Base-by-base conservation (phyloP, 2,329 filamentous ascomycete genomes). In the Monilinia aucupariae region DNA sequence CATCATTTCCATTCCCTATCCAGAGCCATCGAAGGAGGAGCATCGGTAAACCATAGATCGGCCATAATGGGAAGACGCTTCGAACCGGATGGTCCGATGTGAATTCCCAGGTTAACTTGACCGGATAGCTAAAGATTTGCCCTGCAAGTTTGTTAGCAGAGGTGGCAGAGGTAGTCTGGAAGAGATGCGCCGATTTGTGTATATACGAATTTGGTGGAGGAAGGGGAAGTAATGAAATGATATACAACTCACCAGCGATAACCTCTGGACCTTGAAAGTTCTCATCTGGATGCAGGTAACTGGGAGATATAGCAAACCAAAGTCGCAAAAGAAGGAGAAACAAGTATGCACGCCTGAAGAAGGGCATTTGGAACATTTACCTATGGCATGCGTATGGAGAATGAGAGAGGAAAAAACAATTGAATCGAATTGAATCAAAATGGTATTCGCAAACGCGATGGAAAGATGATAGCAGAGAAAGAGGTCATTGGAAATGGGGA, bases 231-330 rank as follows among this genome's bases (percentile, higher is more conserved):
- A 49, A 39, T 30, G 20, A 39, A 32, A 58, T 41, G 50, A 37
- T 51, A 3, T 55, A 45, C n/a, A 32, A 78, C 87, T 70, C 85
- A 97, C 93, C 93, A 73, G 93, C 92, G 73, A 97, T 94, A 68
- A 97, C 88, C 80, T 99, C 94, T 20, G 94, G 94, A 43, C 94
- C 94, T 78, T 99, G 94, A 73, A 99, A 99, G 80, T 97, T 94
- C 82, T 99, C 94, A 79, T 99, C 94, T 6, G 94, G 94, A 76
- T 99, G 94, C 53, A 99, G 85, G 76, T 99, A 99, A 81, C 93
- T 97, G 64, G 94, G 90, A 67, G 89, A 92, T 68, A 97, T 79
- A 65, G 94, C 93, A 75, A 97, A 93, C 84, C 93, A 97, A 73
- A 97, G 82, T 76, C 94, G 89, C 72, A 96, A 85, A 69, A 94